A percentile compares a stretch with the other conserved stretches of the same genome.
These are phyloP conservation scores for Verticillium dahliae DNA, from an alignment of 2,329 filamentous ascomycete species.

Conservation along the genomic window DNA sequence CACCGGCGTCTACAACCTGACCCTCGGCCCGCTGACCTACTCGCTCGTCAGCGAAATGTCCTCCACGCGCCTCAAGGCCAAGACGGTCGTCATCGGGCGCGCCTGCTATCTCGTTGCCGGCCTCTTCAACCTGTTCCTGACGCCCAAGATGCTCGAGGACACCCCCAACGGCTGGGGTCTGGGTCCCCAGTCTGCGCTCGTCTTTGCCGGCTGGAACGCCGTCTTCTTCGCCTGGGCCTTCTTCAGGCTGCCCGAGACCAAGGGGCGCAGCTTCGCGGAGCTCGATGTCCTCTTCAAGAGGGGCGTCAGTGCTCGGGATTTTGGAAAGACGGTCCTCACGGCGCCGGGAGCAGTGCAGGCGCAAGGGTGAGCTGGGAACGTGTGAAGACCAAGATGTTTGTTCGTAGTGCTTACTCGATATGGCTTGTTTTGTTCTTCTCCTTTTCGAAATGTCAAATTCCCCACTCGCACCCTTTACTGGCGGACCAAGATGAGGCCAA, in stretches of 20 bases:
- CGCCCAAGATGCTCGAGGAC: slow-evolving; percentile 13
- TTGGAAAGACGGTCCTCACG: slow-evolving; percentile 1
- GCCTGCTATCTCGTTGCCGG: slow-evolving; percentile 9
- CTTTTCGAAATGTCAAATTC: no score
- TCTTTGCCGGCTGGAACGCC: slow-evolving; percentile 12
- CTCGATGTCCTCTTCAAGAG: slow-evolving; percentile 16
- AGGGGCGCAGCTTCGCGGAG: slow-evolving; percentile 13
- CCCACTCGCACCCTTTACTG: no score
- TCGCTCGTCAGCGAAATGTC: slow-evolving; percentile 35
- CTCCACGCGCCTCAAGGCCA: slow-evolving; percentile 14
- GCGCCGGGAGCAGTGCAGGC: not conserved
- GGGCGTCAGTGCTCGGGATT: slow-evolving; percentile 14
- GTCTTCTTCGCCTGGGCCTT: slow-evolving; percentile 13
- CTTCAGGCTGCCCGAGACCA: slow-evolving; percentile 16
- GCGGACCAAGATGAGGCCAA: no score
- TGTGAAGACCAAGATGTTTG: no score
- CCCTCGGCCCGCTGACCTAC: slow-evolving; percentile 29
- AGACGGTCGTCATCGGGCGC: slow-evolving; percentile 14
- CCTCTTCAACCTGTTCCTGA: slow-evolving; percentile 13
- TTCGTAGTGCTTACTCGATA: no score
- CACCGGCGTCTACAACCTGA: slow-evolving; percentile 33
- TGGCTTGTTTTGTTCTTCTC: no score
- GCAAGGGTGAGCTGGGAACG: not conserved
- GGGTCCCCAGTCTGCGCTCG: slow-evolving; percentile 10
- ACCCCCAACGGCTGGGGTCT: slow-evolving; percentile 13